These are phyloP conservation scores for Trichosporon sp. DNA, from an alignment of 1,284 basidiomycete species.

Conservation along the genomic window DNA sequence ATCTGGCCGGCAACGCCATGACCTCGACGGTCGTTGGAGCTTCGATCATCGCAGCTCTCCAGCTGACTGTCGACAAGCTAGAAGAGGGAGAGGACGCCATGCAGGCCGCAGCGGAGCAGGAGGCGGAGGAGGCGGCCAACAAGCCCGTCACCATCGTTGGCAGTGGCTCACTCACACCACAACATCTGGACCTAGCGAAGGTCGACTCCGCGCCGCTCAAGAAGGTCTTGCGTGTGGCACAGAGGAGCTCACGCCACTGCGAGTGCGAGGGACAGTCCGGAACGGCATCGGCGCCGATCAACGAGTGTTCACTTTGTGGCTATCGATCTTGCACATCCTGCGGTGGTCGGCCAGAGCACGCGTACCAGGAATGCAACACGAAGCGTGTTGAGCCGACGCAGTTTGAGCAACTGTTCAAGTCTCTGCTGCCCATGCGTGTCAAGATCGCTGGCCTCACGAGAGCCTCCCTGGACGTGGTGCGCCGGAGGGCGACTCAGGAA, in stretches of 20 bases:
- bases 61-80: constrained; percentile 60
- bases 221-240: constrained; percentile 61
- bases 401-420: constrained; percentile 72
- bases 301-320: constrained; percentile 68
- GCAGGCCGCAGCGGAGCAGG: constrained; percentile 44
- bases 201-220: constrained; percentile 53
- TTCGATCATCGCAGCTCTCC: constrained; percentile 76
- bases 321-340: constrained; percentile 77
- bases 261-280: constrained; percentile 80
- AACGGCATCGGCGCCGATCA: constrained; percentile 64
- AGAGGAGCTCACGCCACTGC: constrained; percentile 71
- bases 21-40: constrained; percentile 91
- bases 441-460: constrained; percentile 58
- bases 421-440: constrained; percentile 80
- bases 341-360: constrained; percentile 83
- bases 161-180: constrained; percentile 59
- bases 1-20: constrained; percentile 95
- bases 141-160: constrained; percentile 57
- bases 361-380: constrained; percentile 50
- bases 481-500: neutral
- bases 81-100: constrained; percentile 60
- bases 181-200: constrained; percentile 64
- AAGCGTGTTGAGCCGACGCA: constrained; percentile 57
- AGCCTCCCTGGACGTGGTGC: constrained; percentile 48
- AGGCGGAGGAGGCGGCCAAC: constrained; percentile 48